A percentile compares a stretch with the other conserved stretches of the same genome.
These are phyloP conservation scores for Rhodotorula toruloides DNA, from an alignment of 768 basidiomycete genomes.

Conservation along the genomic window DNA sequence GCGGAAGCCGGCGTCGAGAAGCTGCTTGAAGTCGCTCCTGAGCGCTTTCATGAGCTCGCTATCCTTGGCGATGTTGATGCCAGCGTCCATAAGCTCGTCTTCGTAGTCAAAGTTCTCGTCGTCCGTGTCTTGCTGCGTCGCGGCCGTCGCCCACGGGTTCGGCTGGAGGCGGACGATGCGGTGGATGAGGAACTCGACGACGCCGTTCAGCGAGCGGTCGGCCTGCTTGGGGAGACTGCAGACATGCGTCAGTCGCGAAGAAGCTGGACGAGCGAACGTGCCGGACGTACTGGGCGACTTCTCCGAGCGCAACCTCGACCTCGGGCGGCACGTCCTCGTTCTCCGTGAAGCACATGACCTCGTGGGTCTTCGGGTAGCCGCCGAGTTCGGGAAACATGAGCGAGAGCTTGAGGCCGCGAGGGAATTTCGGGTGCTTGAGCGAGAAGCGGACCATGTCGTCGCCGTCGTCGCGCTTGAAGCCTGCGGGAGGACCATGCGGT, in stretches of 20 bases:
- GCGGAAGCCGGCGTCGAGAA: slow-evolving; percentile 56
- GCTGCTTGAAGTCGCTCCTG: slow-evolving; percentile 59
- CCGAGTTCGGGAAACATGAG: slow-evolving; percentile 34
- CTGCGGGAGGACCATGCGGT: too few species aligned
- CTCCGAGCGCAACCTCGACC: slow-evolving; percentile 44
- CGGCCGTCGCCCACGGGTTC: slow-evolving; percentile 38
- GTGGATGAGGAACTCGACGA: slow-evolving; percentile 46
- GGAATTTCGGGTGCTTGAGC: slow-evolving; percentile 11
- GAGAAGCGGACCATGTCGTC: slow-evolving; percentile 30
- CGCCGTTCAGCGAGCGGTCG: slow-evolving; percentile 32
- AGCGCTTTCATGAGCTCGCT: slow-evolving; percentile 37
- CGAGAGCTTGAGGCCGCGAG: slow-evolving; percentile 12
- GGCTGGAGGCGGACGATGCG: slow-evolving; percentile 49
- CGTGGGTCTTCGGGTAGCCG: slow-evolving; percentile 58
- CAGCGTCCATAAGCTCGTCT: neutral
- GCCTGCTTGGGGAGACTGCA: slow-evolving; percentile 15
- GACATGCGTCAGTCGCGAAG: neutral
- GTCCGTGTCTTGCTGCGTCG: slow-evolving; percentile 8
- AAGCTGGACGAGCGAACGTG: neutral
- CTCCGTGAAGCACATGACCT: slow-evolving; percentile 57
- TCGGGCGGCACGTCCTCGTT: slow-evolving; percentile 53
- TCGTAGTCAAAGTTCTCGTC: slow-evolving; percentile 9
- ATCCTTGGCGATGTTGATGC: slow-evolving; percentile 31
- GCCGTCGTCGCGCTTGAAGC: slow-evolving; percentile 26
- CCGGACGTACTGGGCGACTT: neutral